Conservation (phyloP, 257 asterid species). For the Solanum paucissectum region DNA sequence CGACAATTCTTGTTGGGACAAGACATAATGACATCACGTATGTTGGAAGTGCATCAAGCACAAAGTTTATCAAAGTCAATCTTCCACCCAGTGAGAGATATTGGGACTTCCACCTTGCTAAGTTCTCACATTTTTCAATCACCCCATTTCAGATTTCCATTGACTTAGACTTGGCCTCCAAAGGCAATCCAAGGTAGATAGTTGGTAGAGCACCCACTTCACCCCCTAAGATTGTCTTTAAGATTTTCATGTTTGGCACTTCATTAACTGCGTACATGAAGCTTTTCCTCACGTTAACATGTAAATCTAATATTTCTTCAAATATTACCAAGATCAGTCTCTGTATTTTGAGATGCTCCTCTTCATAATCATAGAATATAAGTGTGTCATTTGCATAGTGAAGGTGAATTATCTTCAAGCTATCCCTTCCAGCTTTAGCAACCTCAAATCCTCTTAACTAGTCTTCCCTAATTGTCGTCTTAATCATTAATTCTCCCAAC, state of each 20-base stretch:
- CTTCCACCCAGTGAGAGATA: background rate
- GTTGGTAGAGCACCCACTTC: background rate
- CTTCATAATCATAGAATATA: background rate
- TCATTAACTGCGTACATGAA: background rate
- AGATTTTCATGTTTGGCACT: background rate
- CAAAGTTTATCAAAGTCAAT: background rate
- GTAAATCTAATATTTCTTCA: background rate
- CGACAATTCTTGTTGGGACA: background rate
- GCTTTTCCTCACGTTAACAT: background rate
- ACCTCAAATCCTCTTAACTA: background rate
- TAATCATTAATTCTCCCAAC: too few species aligned
- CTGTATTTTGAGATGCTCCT: background rate
- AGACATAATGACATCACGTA: background rate
- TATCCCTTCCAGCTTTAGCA: background rate
- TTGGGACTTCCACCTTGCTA: background rate
- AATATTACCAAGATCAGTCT: background rate
- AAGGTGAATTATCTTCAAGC: background rate
- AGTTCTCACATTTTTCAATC: background rate
- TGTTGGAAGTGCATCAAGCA: background rate
- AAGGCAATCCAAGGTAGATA: background rate
- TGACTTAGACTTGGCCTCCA: background rate
- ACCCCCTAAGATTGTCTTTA: background rate
- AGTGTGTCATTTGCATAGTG: background rate
- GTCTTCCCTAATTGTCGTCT: too few species aligned
- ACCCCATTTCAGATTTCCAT: background rate